These are phyloP conservation scores for Thielaviopsis euricoi DNA, from an alignment of 2,329 filamentous ascomycete genomes.

Conservation along the genomic window DNA sequence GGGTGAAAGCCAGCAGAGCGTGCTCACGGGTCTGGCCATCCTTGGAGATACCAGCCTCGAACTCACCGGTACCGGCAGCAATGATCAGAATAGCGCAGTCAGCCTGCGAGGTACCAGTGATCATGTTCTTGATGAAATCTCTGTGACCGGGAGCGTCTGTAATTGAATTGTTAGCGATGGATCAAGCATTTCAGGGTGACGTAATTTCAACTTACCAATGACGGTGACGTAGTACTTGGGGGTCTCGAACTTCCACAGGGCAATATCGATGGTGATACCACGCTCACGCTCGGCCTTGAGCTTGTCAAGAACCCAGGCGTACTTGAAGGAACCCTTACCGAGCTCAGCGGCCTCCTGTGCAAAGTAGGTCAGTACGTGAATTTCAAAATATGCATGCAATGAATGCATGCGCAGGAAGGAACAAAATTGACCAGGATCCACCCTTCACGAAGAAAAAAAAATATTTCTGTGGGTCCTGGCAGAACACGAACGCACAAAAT, in stretches of 20 bases:
- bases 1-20: constrained; percentile 98
- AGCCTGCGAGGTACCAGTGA: constrained; percentile 99
- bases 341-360: constrained; percentile 90
- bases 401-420: constrained; percentile 1
- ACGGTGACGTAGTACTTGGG: constrained; percentile 95
- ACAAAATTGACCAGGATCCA: not conserved
- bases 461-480: not conserved
- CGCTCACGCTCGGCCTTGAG: constrained; percentile 99
- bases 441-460: not conserved
- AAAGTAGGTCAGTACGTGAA: constrained; percentile 12
- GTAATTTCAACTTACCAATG: constrained; percentile 52
- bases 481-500: constrained; percentile 9
- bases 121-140: constrained; percentile 99
- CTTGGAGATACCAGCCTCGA: constrained; percentile 99
- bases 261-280: constrained; percentile 99
- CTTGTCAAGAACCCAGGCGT: constrained; percentile 99
- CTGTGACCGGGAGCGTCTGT: constrained; percentile 93
- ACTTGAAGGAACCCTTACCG: constrained; percentile 99
- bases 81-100: constrained; percentile 99
- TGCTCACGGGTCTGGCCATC: constrained; percentile 99
- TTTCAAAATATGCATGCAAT: not conserved
- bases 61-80: constrained; percentile 99
- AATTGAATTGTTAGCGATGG: not conserved
- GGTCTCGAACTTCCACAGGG: constrained; percentile 99
- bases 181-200: not conserved